phyloP scores from a whole-genome alignment of 2,329 filamentous ascomycete species.

The Xylaria sp. region DNA sequence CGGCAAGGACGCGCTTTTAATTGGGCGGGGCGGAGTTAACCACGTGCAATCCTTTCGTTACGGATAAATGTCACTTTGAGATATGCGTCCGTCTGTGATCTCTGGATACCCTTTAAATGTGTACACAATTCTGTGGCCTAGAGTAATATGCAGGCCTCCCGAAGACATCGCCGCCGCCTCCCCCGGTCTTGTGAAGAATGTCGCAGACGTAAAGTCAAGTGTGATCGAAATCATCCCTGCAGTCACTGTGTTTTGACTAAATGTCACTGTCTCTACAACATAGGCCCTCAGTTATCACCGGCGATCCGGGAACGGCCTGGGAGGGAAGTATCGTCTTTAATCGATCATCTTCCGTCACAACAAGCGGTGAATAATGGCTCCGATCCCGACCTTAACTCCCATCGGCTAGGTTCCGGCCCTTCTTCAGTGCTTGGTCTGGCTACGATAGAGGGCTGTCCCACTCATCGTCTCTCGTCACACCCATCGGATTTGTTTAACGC shows the following conservation, averaged over 20 bases:
- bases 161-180: conserved; percentile 18
- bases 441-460: not conserved
- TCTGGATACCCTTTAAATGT: not conserved
- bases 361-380: not conserved
- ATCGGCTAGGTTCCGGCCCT: not conserved
- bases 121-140: no score
- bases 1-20: conserved; percentile 1
- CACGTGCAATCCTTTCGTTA: not conserved
- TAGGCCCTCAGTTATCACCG: not conserved
- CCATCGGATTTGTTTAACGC: not conserved
- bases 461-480: not conserved
- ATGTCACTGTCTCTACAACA: conserved; percentile 19
- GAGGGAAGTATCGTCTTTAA: not conserved
- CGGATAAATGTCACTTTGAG: not conserved
- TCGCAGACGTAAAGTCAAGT: conserved; percentile 24
- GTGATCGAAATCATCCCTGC: conserved; percentile 24
- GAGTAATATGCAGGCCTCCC: conserved; percentile 13
- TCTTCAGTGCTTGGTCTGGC: no score
- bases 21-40: conserved; percentile 23
- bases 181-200: conserved; percentile 31
- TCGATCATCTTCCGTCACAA: not conserved
- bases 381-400: not conserved
- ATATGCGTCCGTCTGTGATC: not conserved
- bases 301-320: not conserved
- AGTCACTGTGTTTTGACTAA: conserved; percentile 26